Evolutionary conservation across 495 filamentous ascomycete species (phyloP), one percentile per base, ranked within the genome.

Genomic region (Xylaria telfairii): DNA sequence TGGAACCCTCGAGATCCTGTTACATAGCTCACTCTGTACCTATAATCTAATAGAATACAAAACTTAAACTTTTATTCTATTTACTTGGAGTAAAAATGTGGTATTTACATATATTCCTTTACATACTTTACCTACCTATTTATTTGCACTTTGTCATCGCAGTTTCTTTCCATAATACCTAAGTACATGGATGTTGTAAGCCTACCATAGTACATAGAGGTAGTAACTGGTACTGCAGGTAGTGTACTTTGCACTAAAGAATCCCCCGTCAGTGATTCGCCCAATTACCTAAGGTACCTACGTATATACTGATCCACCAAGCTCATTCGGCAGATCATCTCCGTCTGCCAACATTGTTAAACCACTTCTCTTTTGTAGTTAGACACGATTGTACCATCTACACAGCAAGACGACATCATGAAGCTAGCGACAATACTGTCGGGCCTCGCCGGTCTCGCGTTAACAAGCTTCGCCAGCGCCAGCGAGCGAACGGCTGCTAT

Each of bases 401-500:
- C n/a, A 15, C 59, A 1, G 4, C 59, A 26, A 46, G 37, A 34
- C n/a, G n/a, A 28, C 63, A 56, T 17, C 28, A 81, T 79, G 78
- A 79, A 73, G 54, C 56, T 69, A 66, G 51, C 75, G 19, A 72
- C 72, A 13, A 42, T 78, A 32, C 41, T 80, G 32, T 74, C 76
- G 4, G 73, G 80, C 62, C 73, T 84, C 39, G 68, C 81, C 30
- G 76, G 76, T 57, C 76, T 78, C 1, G 72, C 74, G 15, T 61
- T 78, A n/a, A 72, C 75, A 54, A 69, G 71, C 65, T 9, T 74
- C 57, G 74, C 74, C 69, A 72, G 71, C 68, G 70, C 63, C 49
- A 74, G 73, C 47, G 67, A 72, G 69, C 70, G 73, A 41, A 82
- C 78, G 15, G 77, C 78, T 10, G 62, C 82, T 5, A 77, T 86